Evolutionary conservation across 345 rosid species (phyloP), one percentile per base, ranked within the genome.

Genomic region (Geranium brycei): DNA sequence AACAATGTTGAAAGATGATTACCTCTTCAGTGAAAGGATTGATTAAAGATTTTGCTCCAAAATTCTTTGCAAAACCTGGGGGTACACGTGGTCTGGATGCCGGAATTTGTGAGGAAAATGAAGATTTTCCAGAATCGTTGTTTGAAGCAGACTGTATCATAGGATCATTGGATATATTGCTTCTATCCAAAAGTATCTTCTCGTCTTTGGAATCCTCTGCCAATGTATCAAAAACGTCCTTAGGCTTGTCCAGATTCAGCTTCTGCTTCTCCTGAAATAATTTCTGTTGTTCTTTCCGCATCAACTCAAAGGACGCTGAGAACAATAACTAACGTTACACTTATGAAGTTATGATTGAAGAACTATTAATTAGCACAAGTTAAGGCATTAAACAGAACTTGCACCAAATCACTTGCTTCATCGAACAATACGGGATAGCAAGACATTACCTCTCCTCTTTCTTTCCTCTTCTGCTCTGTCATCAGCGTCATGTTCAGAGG

Each of bases 391-490:
- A 35, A 7, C 41, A 35, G 41, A 60, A 58, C 61, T 30, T 65
- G 31, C 62, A 62, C 1, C 4, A 7, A 55, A 68, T 58, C 16
- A 58, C 7, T 16, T 13, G 38, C 32, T 57, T 51, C 18, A 66
- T 62, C 64, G 59, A 31, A 53, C 11, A 63, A 30, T 67, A 60
- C 58, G 59, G 51, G 38, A 63, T 65, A 58, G 69, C 69, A 51
- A 72, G 58, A 28, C 32, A 40, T 70, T 75, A 93, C 97, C 96
- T 88, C 97, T 85, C 79, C 99, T 86, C 73, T 90, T 85, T 76
- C 81, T 85, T 78, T 93, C 99, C 75, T 90, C 99, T 80, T 90
- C 99, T 76, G 87, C 89, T 77, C 86, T 90, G 73, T 88, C 95
- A 64, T 88, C 99, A 68, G 75, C 79, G 13, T 90, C 72, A 75